Evolutionary conservation across 257 asterid species (phyloP), one percentile per base, ranked within the genome.

Genomic region (Linderniella brevidens): DNA sequence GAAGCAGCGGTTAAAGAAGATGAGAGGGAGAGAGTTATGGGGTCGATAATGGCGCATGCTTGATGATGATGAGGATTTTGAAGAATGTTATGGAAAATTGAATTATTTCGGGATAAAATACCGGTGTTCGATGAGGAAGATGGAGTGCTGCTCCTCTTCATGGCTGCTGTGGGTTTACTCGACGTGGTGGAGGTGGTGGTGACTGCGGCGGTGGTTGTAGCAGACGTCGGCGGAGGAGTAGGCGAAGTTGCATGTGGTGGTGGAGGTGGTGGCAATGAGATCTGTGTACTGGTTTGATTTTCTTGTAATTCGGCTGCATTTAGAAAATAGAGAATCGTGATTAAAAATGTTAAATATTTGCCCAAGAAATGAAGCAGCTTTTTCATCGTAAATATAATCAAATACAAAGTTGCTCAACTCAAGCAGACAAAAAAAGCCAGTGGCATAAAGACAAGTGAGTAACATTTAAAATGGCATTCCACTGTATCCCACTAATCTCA

Each of bases 241-340:
- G 70, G 14, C 17, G n/a, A 42, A 14, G 63, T 53, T 32, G 68
- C 72, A n/a, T 14, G 70, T 14, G 62, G 67, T 16, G 63, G 56
- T 32, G 68, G 74, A n/a, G 37, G 70, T 14, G 62, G 67, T 9
- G 57, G 76, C 18, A 65, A 51, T 25, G 32, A 25, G 32, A 25
- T 25, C 32, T 25, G 32, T 20, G 48, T 51, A 1, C 61, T 55
- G 13, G 40, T 56, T 41, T 56, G 73, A 60, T 64, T 78, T 58
- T 74, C 76, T 5, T 70, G 84, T 61, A 74, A 46, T 10, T 78
- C 29, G 6, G 52, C 52, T 11, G 52, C 36, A 13, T 8, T 4
- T 13, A 37, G 8, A 54, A 35, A 37, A 42, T 48, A 37, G 14
- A 52, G 9, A 37, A n/a, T 41, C 17, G 14, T 38, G 4, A 58